Evolutionary conservation across 495 filamentous ascomycete genomes (phyloP).

Genomic region (Letharia lupina): DNA sequence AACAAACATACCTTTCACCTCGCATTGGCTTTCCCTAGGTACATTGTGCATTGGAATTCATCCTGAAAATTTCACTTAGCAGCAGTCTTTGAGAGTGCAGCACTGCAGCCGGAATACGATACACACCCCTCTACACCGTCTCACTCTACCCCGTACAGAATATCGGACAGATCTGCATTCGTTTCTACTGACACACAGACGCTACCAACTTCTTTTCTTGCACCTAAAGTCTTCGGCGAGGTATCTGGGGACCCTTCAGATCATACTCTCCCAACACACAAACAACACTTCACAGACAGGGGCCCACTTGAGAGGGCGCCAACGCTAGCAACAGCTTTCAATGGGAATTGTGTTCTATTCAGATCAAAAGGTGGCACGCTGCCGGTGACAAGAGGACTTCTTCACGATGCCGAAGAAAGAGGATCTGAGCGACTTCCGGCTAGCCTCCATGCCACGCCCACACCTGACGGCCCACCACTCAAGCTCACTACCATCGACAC

Average conservation of each 20-base stretch:
- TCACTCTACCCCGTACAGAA: slow-evolving; percentile 1
- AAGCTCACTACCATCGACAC: slow-evolving; percentile 88
- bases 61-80: neutral
- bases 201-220: neutral
- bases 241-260: neutral
- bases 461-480: slow-evolving; percentile 59
- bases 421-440: slow-evolving; percentile 14
- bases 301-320: slow-evolving; percentile 14
- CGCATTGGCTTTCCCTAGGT: slow-evolving; percentile 15
- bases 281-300: neutral
- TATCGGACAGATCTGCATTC: neutral
- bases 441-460: slow-evolving; percentile 31
- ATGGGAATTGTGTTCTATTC: slow-evolving; percentile 10
- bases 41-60: slow-evolving; percentile 15
- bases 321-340: slow-evolving; percentile 13
- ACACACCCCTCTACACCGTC: neutral
- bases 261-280: neutral
- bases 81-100: slow-evolving; percentile 6
- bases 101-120: neutral
- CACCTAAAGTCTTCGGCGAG: neutral
- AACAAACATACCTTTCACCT: slow-evolving; percentile 11
- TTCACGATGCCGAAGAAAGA: slow-evolving; percentile 22
- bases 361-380: slow-evolving; percentile 16
- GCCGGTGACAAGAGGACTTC: slow-evolving; percentile 23
- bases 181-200: neutral